Evolutionary conservation across 108 stramenopile genomes (phyloP), one percentile per base, ranked within the genome.

Genomic region (Mediolabrus comicus): DNA sequence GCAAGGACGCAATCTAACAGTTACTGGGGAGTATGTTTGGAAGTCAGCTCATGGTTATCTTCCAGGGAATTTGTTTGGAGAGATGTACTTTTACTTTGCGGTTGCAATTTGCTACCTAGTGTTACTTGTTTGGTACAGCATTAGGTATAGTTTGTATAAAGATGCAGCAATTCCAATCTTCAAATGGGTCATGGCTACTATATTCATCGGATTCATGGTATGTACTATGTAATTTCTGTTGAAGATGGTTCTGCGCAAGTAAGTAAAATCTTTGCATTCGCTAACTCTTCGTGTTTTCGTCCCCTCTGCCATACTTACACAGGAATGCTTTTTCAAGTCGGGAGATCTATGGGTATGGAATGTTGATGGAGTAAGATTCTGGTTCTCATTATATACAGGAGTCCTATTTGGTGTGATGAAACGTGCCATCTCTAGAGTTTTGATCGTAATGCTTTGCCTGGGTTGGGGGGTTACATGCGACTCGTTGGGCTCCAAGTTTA

Each of bases 381-480:
- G 79, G 82, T 74, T 85, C 61, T 77, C 87, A 26, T 77, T 83
- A 24, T 95, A 92, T 59, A 61, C 83, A 63, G 91, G 91, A 22
- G 83, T 95, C 14, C 68, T 90, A 39, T 52, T 90, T 3, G 89
- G 90, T 5, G 87, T 90, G 4, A 51, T 90, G 14, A 95, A 95
- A 54, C 80, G 87, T 12, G 89, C 89, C 27, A 82, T 92, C 56
- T 90, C 88, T 9, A 69, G 88, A 4, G 82, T 81, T 70, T 87
- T 95, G 62, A 61, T 92, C 2, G 83, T 95, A 35, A 95, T 95
- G 94, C 83, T 95, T 4, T 60, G 82, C 34, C 53, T 92, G 31
- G 94, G 94, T 26, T 92, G 91, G 90, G 94, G 94, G 61, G 94
- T 95, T 16, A 76, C 87, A 6, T 85, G 94, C 24, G 94, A 95